Base-by-base conservation (phyloP, 129 eudicot genomes). In the Calendula officinalis region DNA sequence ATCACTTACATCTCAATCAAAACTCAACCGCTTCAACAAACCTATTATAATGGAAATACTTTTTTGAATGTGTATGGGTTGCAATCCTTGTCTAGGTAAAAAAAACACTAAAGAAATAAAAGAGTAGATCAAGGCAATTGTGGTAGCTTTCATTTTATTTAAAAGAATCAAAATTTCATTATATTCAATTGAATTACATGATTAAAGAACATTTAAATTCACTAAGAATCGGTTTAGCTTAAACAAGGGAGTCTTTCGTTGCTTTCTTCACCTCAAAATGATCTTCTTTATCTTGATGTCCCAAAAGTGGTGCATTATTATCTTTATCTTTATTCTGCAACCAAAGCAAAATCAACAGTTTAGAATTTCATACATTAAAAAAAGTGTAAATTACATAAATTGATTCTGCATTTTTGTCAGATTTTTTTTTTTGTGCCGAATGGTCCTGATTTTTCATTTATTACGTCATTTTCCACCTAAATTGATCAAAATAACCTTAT, bases 301-400 rank as follows among this genome's bases (percentile, higher is more conserved):
- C 85, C 84, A 81, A 68, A 4, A 91, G 84, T 16, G 91, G 84
- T 10, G 77, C 44, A 49, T 27, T 79, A 37, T 67, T 64, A 60
- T 88, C 91, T 46, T 75, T 91, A 60, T 87, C 98, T 54, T 83
- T 91, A 6, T 60, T 64, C 98, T 88, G 86, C 12, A 56, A 5
- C 6, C 15, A 27, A 5, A 22, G 37, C 12, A 41, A 2, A 22
- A 54, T 32, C 36, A 13, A 7, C 2, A n/a, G n/a, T n/a, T n/a
- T n/a, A n/a, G n/a, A n/a, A n/a, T n/a, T n/a, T n/a, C n/a, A n/a
- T n/a, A n/a, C n/a, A n/a, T n/a, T n/a, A n/a, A n/a, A n/a, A n/a
- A n/a, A n/a, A n/a, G n/a, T n/a, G n/a, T n/a, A n/a, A n/a, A n/a
- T n/a, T n/a, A n/a, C n/a, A n/a, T n/a, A n/a, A n/a, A n/a, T n/a